Conservation (phyloP, 495 filamentous ascomycete species). For the Clavariopsis aquatica region DNA sequence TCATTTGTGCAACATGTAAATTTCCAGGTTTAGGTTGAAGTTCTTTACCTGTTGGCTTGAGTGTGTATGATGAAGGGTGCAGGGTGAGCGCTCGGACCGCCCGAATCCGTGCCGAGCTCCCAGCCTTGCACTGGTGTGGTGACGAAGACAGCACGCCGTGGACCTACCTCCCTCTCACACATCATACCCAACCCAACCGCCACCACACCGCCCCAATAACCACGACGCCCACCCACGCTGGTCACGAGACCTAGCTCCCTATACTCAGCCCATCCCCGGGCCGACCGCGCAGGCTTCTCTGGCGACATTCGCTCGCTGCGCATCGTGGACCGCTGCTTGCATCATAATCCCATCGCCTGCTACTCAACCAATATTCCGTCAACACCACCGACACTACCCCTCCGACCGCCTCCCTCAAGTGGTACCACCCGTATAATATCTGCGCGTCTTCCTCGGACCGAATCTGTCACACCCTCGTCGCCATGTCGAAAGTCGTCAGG, state of each 20-base stretch:
- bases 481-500: slow-evolving; percentile 95
- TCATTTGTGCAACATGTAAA: too few relatives aligned
- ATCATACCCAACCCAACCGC: slow-evolving; percentile 7
- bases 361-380: neutral
- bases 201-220: slow-evolving; percentile 1
- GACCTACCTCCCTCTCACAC: neutral
- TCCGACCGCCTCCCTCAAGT: neutral
- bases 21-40: too few relatives aligned
- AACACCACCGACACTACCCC: neutral
- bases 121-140: slow-evolving; percentile 1
- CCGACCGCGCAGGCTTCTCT: neutral
- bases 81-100: neutral
- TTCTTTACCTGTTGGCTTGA: too few relatives aligned
- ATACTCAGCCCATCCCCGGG: slow-evolving; percentile 2
- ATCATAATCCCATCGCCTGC: slow-evolving; percentile 21
- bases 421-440: neutral
- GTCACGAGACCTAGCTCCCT: neutral
- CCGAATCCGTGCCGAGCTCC: neutral
- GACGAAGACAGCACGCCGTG: slow-evolving; percentile 14
- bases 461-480: slow-evolving; percentile 39
- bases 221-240: slow-evolving; percentile 4
- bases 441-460: slow-evolving; percentile 1
- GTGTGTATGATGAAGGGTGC: neutral
- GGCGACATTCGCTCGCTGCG: slow-evolving; percentile 6
- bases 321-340: slow-evolving; percentile 23